A percentile compares a stretch with the other conserved stretches of the same genome.
These are phyloP conservation scores for Xylaria polymorpha DNA, from an alignment of 2,329 filamentous ascomycete genomes.

Conservation along the genomic window DNA sequence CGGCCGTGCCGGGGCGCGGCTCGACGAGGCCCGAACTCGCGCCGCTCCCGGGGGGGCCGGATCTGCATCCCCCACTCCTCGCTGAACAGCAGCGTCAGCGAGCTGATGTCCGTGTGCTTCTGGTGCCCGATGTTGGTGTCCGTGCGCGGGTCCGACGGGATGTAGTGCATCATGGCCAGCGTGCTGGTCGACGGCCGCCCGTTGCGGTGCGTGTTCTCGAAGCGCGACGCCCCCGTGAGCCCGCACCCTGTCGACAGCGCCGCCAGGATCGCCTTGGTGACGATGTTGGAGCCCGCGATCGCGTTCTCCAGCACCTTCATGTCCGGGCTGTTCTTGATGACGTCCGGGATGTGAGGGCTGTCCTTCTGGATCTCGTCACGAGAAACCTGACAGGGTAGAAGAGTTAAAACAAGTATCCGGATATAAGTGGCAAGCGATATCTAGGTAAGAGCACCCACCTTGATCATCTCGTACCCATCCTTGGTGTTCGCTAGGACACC, in stretches of 20 bases:
- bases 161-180: constrained; percentile 67
- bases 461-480: constrained; percentile 66
- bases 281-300: constrained; percentile 62
- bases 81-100: constrained; percentile 65
- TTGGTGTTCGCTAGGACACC: constrained; percentile 61
- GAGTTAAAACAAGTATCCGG: constrained; percentile 4
- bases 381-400: constrained; percentile 49
- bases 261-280: constrained; percentile 63
- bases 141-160: constrained; percentile 57
- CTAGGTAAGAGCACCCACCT: constrained; percentile 47
- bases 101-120: constrained; percentile 68
- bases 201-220: constrained; percentile 64
- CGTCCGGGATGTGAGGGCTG: constrained; percentile 59
- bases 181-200: constrained; percentile 61
- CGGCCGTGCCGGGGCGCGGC: constrained; percentile 62
- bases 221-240: constrained; percentile 58
- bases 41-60: constrained; percentile 60
- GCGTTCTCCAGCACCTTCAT: constrained; percentile 61
- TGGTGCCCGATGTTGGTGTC: constrained; percentile 63
- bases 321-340: constrained; percentile 61
- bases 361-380: constrained; percentile 62
- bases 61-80: constrained; percentile 69
- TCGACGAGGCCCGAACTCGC: constrained; percentile 65
- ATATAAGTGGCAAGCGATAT: not conserved
- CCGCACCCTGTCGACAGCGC: constrained; percentile 61